Conservation (phyloP, 352 stramenopile genomes). For the Phytophthora lateralis region DNA sequence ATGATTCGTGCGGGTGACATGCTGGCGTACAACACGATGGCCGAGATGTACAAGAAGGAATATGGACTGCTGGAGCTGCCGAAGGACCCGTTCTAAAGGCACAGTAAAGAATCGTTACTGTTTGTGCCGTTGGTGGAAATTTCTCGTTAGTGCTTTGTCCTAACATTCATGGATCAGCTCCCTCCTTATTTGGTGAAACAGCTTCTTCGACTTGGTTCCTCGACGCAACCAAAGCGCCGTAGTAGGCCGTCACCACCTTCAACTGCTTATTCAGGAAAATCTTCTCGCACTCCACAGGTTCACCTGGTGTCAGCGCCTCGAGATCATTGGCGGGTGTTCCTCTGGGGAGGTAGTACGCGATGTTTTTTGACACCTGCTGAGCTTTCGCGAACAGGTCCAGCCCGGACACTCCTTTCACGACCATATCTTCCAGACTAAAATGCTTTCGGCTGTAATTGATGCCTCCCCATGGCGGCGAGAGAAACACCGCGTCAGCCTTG, state of each 20-base stretch:
- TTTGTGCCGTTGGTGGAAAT: not conserved
- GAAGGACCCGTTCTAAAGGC: constrained; percentile 59
- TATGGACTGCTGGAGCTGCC: constrained; percentile 75
- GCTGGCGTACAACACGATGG: constrained; percentile 91
- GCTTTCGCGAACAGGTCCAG: constrained; percentile 69
- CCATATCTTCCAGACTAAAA: constrained; percentile 73
- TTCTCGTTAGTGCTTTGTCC: constrained; percentile 1
- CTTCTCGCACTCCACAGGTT: constrained; percentile 75
- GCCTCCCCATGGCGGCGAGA: constrained; percentile 92
- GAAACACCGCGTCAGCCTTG: constrained; percentile 88
- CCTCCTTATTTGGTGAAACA: constrained; percentile 8
- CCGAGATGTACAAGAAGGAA: constrained; percentile 92
- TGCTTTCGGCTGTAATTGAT: constrained; percentile 70
- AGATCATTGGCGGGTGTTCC: constrained; percentile 63
- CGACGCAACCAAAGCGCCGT: constrained; percentile 53
- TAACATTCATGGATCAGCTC: constrained; percentile 2
- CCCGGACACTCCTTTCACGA: constrained; percentile 62
- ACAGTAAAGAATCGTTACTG: too few species aligned
- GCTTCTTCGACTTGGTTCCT: constrained; percentile 12
- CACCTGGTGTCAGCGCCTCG: constrained; percentile 49
- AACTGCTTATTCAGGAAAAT: constrained; percentile 82
- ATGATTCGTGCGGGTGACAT: constrained; percentile 93
- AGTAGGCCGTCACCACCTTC: constrained; percentile 87
- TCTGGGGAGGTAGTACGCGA: constrained; percentile 86
- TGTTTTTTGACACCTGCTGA: constrained; percentile 63